Conservation (phyloP, 2,329 filamentous ascomycete species). For the Chrysosporium queenslandicum region DNA sequence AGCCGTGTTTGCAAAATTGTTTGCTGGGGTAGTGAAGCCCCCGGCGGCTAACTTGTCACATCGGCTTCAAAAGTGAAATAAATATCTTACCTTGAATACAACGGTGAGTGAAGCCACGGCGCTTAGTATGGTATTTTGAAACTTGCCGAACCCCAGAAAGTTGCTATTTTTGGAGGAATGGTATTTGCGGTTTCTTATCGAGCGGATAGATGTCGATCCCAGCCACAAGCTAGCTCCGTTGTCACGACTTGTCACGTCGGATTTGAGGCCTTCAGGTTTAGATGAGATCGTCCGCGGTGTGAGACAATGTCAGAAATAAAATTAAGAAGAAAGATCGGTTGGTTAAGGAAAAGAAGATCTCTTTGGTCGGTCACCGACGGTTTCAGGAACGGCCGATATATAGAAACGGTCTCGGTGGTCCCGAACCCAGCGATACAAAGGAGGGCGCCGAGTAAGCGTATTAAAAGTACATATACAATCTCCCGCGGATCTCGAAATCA, state of each 20-base stretch:
- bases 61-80: background rate
- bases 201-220: background rate
- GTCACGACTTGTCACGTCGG: background rate
- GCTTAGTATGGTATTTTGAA: slow-evolving; percentile 1
- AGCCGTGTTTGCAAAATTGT: background rate
- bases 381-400: background rate
- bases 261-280: background rate
- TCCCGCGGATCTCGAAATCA: background rate
- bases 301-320: background rate
- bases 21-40: slow-evolving; percentile 6
- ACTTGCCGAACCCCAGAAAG: background rate
- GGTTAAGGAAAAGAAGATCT: background rate
- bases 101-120: background rate
- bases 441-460: background rate
- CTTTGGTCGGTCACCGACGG: background rate
- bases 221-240: background rate
- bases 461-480: slow-evolving; percentile 7
- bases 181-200: background rate
- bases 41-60: slow-evolving; percentile 9
- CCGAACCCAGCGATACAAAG: background rate
- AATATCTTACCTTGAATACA: slow-evolving; percentile 4
- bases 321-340: background rate
- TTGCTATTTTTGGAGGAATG: slow-evolving; percentile 3
- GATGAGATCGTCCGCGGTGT: background rate
- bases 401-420: background rate